These are phyloP conservation scores for Ensete glaucum DNA, from an alignment of 176 grass and related monocot species.

Conservation along the genomic window DNA sequence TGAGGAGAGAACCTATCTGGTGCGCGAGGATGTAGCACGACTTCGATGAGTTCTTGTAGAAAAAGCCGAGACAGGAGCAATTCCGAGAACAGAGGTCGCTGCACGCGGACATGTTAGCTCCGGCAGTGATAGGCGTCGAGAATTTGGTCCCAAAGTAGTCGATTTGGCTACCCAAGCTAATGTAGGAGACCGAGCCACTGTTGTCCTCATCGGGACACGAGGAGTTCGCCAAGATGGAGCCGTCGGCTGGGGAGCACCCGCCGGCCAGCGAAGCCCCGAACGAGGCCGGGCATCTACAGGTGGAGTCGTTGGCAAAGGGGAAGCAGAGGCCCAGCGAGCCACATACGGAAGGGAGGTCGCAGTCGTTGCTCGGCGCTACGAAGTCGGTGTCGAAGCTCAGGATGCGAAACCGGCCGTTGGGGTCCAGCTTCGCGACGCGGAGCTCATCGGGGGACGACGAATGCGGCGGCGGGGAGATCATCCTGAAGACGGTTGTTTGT, in stretches of 20 bases:
- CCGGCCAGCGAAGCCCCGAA: conserved; percentile 32
- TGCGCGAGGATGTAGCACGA: conserved; percentile 52
- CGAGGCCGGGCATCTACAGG: conserved; percentile 40
- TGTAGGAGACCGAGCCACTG: conserved; percentile 10
- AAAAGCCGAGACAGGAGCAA: conserved; percentile 60
- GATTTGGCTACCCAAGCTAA: conserved; percentile 34
- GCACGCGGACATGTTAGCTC: conserved; percentile 34
- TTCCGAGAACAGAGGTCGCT: conserved; percentile 43
- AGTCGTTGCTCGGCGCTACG: conserved; percentile 28
- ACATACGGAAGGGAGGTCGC: conserved; percentile 47
- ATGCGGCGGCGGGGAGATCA: conserved; percentile 14
- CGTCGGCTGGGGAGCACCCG: conserved; percentile 44
- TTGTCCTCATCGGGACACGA: neutral
- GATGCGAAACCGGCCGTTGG: conserved; percentile 33
- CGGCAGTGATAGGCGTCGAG: conserved; percentile 18
- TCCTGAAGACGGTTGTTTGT: conserved; percentile 18
- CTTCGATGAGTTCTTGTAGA: conserved; percentile 44
- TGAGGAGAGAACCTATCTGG: conserved; percentile 43
- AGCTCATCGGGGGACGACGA: conserved; percentile 21
- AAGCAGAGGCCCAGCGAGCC: conserved; percentile 64
- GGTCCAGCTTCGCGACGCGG: conserved; percentile 33
- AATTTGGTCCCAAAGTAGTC: conserved; percentile 57
- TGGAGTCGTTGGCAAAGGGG: conserved; percentile 15
- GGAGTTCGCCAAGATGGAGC: conserved; percentile 20
- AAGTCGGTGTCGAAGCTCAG: conserved; percentile 28